Evolutionary conservation across 2,329 filamentous ascomycete genomes (phyloP).

Genomic region (Cadophora gregata): DNA sequence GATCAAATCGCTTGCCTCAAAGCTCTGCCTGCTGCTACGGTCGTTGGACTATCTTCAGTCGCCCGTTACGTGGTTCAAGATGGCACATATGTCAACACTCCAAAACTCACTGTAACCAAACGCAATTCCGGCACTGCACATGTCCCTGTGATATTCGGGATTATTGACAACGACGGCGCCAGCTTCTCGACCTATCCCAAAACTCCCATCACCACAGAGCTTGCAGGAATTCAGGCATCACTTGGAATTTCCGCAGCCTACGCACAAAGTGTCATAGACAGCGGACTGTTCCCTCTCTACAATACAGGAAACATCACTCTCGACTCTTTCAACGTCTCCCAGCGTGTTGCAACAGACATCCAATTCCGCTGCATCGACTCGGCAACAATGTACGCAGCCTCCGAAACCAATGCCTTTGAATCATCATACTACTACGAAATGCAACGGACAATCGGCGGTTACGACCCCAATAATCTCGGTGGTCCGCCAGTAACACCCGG

Average conservation of each 20-base stretch:
- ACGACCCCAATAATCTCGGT: slow-evolving; percentile 58
- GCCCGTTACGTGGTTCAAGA: slow-evolving; percentile 61
- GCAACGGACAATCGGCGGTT: slow-evolving; percentile 54
- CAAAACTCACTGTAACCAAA: slow-evolving; percentile 52
- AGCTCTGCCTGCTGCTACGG: slow-evolving; percentile 47
- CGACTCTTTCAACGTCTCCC: slow-evolving; percentile 60
- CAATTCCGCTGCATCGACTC: slow-evolving; percentile 62
- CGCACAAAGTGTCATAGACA: slow-evolving; percentile 50
- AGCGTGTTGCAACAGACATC: slow-evolving; percentile 58
- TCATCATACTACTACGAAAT: slow-evolving; percentile 58
- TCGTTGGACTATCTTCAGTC: slow-evolving; percentile 48
- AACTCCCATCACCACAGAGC: slow-evolving; percentile 49
- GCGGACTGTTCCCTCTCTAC: slow-evolving; percentile 55
- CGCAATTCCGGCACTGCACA: slow-evolving; percentile 53
- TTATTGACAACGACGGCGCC: slow-evolving; percentile 55
- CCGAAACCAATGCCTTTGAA: slow-evolving; percentile 49
- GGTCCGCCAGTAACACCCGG: slow-evolving; percentile 49
- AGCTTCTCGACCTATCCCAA: slow-evolving; percentile 55
- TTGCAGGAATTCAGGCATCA: slow-evolving; percentile 51
- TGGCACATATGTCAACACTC: slow-evolving; percentile 55
- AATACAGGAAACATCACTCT: slow-evolving; percentile 57
- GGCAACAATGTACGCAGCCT: slow-evolving; percentile 57
- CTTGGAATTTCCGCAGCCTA: slow-evolving; percentile 53
- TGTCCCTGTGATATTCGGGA: slow-evolving; percentile 59
- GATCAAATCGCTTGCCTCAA: slow-evolving; percentile 55